A percentile compares a stretch with the other conserved stretches of the same genome.
These are phyloP conservation scores for Hericium rajendrae DNA, from an alignment of 768 basidiomycete species.

Conservation along the genomic window DNA sequence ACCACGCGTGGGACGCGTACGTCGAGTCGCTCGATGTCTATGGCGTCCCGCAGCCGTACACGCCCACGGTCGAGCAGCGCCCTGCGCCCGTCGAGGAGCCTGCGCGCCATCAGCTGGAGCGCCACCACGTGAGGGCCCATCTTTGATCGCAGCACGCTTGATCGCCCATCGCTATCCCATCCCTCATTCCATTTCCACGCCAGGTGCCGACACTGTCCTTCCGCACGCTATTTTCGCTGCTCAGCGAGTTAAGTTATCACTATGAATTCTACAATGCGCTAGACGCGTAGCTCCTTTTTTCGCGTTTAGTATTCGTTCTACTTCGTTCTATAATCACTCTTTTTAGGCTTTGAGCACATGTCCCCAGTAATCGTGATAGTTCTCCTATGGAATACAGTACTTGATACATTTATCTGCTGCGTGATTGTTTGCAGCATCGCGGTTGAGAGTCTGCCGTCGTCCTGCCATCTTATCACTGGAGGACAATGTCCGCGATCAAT, in stretches of 20 bases:
- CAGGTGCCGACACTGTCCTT: not conserved
- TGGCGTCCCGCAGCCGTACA: not conserved
- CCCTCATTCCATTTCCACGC: not conserved
- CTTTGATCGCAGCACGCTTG: not conserved
- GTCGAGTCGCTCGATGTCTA: conserved; percentile 6
- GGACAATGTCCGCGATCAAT: no score
- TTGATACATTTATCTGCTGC: no score
- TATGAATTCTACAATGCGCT: not conserved
- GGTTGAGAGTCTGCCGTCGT: no score
- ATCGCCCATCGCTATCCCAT: not conserved
- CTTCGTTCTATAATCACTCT: not conserved
- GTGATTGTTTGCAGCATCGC: no score
- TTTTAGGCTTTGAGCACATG: not conserved
- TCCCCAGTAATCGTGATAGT: no score
- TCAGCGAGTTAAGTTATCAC: not conserved
- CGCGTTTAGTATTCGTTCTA: not conserved
- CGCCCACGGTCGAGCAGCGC: not conserved
- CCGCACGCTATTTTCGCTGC: not conserved
- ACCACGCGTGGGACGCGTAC: conserved; percentile 20
- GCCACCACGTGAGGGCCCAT: not conserved
- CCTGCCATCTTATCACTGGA: no score
- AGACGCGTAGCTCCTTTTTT: no score
- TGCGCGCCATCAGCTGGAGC: not conserved
- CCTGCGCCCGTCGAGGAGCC: not conserved
- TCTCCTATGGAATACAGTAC: no score